A percentile compares a stretch with the other conserved stretches of the same genome.
Evolutionary conservation across 805 yeast genomes (phyloP).

Genomic region (Ogataea zsoltii): DNA sequence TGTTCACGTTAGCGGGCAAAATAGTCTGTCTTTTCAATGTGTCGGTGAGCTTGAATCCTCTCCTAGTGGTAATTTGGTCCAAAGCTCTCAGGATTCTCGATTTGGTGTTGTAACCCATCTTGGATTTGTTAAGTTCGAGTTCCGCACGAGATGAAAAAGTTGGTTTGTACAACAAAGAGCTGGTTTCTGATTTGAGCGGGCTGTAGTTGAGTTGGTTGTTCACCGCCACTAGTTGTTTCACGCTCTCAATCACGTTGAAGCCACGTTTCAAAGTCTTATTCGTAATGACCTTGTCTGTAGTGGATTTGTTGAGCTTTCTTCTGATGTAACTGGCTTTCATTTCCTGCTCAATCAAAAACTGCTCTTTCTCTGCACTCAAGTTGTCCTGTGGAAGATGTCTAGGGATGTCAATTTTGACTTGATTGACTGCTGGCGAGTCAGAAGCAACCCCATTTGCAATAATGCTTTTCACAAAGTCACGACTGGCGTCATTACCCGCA

Average conservation of each 20-base stretch:
- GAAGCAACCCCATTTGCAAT: too few relatives aligned
- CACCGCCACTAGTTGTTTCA: conserved; percentile 8
- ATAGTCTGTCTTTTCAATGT: conserved; percentile 11
- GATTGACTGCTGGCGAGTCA: neutral
- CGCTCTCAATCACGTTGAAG: conserved; percentile 8
- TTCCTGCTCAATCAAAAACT: conserved; percentile 6
- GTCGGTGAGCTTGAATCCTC: conserved; percentile 26
- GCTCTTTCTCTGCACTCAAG: neutral
- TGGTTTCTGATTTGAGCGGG: conserved; percentile 1
- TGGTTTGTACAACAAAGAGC: conserved; percentile 9
- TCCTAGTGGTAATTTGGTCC: conserved; percentile 23
- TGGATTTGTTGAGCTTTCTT: conserved; percentile 1
- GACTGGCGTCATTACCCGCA: too few relatives aligned
- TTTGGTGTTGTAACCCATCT: conserved; percentile 27
- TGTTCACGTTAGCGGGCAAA: conserved; percentile 19
- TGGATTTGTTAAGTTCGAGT: conserved; percentile 28
- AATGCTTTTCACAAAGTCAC: too few relatives aligned
- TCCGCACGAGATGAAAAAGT: conserved; percentile 14
- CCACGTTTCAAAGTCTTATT: conserved; percentile 10
- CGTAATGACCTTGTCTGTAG: neutral
- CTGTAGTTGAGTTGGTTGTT: conserved; percentile 1
- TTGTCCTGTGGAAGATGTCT: neutral
- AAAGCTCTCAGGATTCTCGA: conserved; percentile 33
- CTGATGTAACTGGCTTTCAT: conserved; percentile 9
- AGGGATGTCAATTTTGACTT: neutral